phyloP scores from a whole-genome alignment of 1,139 yeast genomes.

The Suhomyces panamericanus region DNA sequence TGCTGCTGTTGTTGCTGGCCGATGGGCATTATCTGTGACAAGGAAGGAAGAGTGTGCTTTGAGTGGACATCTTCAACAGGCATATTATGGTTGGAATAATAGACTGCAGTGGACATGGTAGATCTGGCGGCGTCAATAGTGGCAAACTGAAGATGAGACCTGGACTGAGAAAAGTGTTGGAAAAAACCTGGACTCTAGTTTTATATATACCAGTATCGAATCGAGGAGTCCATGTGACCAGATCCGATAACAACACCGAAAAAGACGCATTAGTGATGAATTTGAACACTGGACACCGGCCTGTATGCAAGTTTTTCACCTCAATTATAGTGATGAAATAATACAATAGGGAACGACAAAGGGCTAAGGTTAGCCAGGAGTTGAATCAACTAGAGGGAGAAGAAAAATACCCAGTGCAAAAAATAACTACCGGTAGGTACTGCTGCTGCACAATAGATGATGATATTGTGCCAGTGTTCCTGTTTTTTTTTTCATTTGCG shows the following conservation, averaged over 20 bases:
- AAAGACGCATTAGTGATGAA: slow-evolving; percentile 4
- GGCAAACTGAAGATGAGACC: neutral
- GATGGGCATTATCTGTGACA: slow-evolving; percentile 36
- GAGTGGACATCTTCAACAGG: slow-evolving; percentile 31
- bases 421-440: neutral
- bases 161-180: neutral
- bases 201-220: slow-evolving; percentile 8
- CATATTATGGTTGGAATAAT: slow-evolving; percentile 30
- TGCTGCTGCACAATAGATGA: slow-evolving; percentile 2
- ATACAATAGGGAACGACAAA: slow-evolving; percentile 6
- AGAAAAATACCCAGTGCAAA: neutral
- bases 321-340: slow-evolving; percentile 10
- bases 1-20: slow-evolving; percentile 19
- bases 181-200: slow-evolving; percentile 1
- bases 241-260: slow-evolving; percentile 9
- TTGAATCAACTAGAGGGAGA: slow-evolving; percentile 3
- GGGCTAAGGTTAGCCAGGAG: slow-evolving; percentile 4
- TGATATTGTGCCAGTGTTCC: slow-evolving; percentile 6
- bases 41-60: slow-evolving; percentile 35
- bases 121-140: neutral
- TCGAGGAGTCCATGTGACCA: slow-evolving; percentile 11
- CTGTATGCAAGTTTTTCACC: slow-evolving; percentile 10
- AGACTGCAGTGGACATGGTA: slow-evolving; percentile 34
- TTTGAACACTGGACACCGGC: slow-evolving; percentile 5
- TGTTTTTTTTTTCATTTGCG: neutral